Evolutionary conservation across 1,284 basidiomycete species (phyloP).

Genomic region (Cystobasidiaceae sp.): DNA sequence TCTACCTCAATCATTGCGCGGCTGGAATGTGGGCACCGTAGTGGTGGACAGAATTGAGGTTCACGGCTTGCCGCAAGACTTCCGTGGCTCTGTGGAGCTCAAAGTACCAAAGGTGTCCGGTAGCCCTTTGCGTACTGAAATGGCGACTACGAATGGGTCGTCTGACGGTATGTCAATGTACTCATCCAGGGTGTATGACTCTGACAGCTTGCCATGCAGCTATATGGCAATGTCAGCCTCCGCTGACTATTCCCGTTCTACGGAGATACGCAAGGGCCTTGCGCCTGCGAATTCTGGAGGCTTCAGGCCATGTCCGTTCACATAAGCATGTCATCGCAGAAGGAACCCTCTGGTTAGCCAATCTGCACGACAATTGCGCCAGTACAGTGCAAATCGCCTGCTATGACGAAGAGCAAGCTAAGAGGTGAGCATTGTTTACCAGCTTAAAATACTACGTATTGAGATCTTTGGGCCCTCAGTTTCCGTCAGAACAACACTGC

Average conservation of each 20-base stretch:
- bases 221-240: slow-evolving; percentile 10
- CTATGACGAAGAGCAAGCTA: slow-evolving; percentile 1
- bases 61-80: not conserved
- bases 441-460: not conserved
- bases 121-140: not conserved
- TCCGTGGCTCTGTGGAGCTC: not conserved
- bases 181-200: not conserved
- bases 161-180: not conserved
- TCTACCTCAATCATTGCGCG: slow-evolving; percentile 5
- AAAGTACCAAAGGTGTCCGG: not conserved
- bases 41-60: slow-evolving; percentile 4
- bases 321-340: slow-evolving; percentile 7
- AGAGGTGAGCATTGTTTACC: not conserved
- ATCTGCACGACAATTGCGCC: slow-evolving; percentile 6
- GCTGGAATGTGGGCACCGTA: slow-evolving; percentile 20
- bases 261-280: slow-evolving; percentile 15
- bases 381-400: not conserved
- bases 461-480: not conserved
- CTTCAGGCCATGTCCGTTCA: not conserved
- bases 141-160: not conserved
- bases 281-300: not conserved
- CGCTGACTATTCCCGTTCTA: slow-evolving; percentile 13
- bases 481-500: slow-evolving; percentile 8
- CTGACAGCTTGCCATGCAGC: not conserved
- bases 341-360: slow-evolving; percentile 12